These are phyloP conservation scores for Ascocoryne sarcoides DNA, from an alignment of 2,329 filamentous ascomycete genomes.

Conservation along the genomic window DNA sequence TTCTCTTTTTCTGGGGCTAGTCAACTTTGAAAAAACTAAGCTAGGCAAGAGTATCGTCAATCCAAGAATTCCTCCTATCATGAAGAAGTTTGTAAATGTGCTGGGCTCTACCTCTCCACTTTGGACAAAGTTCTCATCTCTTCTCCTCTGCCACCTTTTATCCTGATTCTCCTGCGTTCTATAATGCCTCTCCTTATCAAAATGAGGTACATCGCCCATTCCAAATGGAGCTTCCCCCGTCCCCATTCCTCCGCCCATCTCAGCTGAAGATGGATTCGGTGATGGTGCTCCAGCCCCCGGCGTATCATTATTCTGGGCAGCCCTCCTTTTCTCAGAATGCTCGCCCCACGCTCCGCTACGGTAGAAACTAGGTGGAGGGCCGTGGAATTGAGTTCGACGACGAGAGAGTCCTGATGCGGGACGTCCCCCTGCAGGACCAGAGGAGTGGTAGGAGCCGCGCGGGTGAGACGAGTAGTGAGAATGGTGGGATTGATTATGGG, in stretches of 20 bases:
- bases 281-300: constrained; percentile 9
- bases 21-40: constrained; percentile 22
- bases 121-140: constrained; percentile 16
- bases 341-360: constrained; percentile 69
- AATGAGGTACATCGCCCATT: constrained; percentile 59
- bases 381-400: constrained; percentile 66
- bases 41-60: constrained; percentile 30
- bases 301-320: constrained; percentile 34
- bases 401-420: constrained; percentile 74
- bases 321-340: constrained; percentile 49
- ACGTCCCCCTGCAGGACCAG: constrained; percentile 60
- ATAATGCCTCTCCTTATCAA: constrained; percentile 65
- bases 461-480: constrained; percentile 19
- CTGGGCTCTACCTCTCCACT: constrained; percentile 1
- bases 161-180: constrained; percentile 51
- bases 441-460: constrained; percentile 46
- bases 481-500: constrained; percentile 15
- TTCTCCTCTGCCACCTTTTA: constrained; percentile 26
- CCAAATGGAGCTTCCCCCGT: constrained; percentile 44
- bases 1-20: constrained; percentile 6
- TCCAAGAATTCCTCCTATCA: constrained; percentile 27
- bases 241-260: constrained; percentile 44
- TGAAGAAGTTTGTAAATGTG: constrained; percentile 35
- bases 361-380: constrained; percentile 86
- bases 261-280: constrained; percentile 26